These are phyloP conservation scores for Candolleomyces aberdarensis DNA, from an alignment of 768 basidiomycete genomes.

Conservation along the genomic window DNA sequence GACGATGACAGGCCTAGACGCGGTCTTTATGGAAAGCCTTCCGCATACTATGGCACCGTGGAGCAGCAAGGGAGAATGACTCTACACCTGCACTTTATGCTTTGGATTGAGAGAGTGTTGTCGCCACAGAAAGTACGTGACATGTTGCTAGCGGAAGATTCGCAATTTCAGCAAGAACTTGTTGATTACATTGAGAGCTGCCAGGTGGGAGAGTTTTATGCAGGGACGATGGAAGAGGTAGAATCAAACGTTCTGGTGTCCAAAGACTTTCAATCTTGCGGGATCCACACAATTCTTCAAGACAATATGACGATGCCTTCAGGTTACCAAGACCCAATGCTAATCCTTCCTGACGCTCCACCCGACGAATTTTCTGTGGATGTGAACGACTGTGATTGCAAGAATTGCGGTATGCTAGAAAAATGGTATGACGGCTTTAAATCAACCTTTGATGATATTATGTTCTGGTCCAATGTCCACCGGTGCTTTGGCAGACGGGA, in stretches of 20 bases:
- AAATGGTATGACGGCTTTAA: background rate
- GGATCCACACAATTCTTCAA: background rate
- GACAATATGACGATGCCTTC: background rate
- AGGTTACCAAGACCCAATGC: background rate
- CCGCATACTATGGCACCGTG: conserved; percentile 23
- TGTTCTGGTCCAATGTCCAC: no score
- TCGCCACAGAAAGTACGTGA: background rate
- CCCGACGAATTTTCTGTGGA: background rate
- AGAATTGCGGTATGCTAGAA: background rate
- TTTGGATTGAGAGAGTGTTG: conserved; percentile 19
- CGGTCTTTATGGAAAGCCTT: conserved; percentile 25
- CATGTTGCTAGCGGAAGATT: background rate
- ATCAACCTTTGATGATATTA: conserved; percentile 18
- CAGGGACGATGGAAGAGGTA: background rate
- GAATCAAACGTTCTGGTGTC: background rate
- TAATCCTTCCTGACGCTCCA: background rate
- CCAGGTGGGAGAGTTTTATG: background rate
- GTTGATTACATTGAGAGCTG: background rate
- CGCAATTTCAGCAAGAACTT: background rate
- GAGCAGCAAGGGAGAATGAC: conserved; percentile 30
- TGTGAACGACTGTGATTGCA: background rate
- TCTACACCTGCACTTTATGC: conserved; percentile 30
- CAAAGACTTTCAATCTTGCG: background rate
- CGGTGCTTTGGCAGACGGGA: no score
- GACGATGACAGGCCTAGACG: background rate